These are phyloP conservation scores for Dalechampia spathulata DNA, from an alignment of 441 rosid genomes.

Conservation along the genomic window DNA sequence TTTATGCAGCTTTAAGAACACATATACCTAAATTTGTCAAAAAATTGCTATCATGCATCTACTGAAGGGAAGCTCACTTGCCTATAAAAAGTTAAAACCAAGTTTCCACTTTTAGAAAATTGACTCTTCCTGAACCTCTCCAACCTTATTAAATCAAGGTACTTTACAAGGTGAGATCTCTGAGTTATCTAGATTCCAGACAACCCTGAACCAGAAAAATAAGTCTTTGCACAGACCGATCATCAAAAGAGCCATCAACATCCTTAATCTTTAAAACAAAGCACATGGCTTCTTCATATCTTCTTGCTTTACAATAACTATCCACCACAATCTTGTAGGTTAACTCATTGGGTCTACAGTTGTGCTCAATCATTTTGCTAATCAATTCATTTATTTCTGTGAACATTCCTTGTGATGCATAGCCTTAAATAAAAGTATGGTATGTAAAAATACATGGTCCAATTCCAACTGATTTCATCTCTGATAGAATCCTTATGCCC, in stretches of 20 bases:
- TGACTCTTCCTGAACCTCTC: background rate
- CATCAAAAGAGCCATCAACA: slow-evolving; percentile 43
- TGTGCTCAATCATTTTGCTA: slow-evolving; percentile 56
- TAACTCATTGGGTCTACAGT: slow-evolving; percentile 66
- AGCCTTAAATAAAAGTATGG: slow-evolving; percentile 75
- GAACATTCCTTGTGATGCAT: slow-evolving; percentile 59
- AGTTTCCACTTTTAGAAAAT: background rate
- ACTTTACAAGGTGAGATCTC: slow-evolving; percentile 25
- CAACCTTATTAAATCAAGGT: background rate
- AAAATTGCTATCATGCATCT: no score
- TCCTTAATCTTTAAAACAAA: slow-evolving; percentile 61
- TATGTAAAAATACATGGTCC: slow-evolving; percentile 82
- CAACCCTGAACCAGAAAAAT: slow-evolving; percentile 47
- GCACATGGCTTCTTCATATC: slow-evolving; percentile 68
- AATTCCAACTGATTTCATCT: slow-evolving; percentile 63
- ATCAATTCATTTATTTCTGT: slow-evolving; percentile 59
- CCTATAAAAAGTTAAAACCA: no score
- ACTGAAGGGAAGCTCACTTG: no score
- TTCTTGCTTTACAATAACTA: slow-evolving; percentile 64
- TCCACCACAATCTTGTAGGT: slow-evolving; percentile 82
- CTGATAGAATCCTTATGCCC: slow-evolving; percentile 57
- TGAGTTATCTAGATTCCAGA: slow-evolving; percentile 39
- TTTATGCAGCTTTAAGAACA: no score
- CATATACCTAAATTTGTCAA: no score
- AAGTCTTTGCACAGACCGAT: slow-evolving; percentile 42